These are phyloP conservation scores for Erigeron canadensis DNA, from an alignment of 129 eudicot genomes.

Conservation along the genomic window DNA sequence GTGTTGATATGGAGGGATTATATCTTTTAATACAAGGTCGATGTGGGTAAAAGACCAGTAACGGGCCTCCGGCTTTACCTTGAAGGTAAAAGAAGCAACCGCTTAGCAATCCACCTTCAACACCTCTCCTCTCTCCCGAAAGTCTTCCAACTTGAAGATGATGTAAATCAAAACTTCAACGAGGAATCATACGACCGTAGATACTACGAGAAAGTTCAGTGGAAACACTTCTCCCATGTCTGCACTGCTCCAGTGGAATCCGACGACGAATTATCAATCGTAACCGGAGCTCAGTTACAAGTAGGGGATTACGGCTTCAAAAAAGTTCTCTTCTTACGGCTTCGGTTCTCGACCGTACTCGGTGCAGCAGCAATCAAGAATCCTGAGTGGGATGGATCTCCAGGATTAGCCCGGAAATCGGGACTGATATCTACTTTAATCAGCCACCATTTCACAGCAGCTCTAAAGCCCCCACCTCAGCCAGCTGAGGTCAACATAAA, in stretches of 20 bases:
- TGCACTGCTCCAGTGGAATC: constrained; percentile 98
- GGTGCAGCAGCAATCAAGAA: constrained; percentile 67
- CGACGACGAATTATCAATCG: constrained; percentile 74
- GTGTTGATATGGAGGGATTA: too few species aligned
- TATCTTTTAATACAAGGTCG: constrained; percentile 58
- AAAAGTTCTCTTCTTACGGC: constrained; percentile 79
- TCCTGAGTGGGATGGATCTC: constrained; percentile 98
- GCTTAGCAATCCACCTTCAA: constrained; percentile 88
- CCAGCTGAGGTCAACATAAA: constrained; percentile 90
- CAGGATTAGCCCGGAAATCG: constrained; percentile 87
- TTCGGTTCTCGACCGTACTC: constrained; percentile 70
- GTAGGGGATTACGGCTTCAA: constrained; percentile 85
- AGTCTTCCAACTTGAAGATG: constrained; percentile 73
- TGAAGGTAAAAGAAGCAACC: constrained; percentile 91
- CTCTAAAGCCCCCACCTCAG: constrained; percentile 70
- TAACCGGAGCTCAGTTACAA: constrained; percentile 85
- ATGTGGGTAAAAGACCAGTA: constrained; percentile 95
- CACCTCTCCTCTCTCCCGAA: constrained; percentile 95
- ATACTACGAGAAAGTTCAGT: constrained; percentile 87
- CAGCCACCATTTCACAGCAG: constrained; percentile 85
- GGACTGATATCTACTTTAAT: constrained; percentile 92
- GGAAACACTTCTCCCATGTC: constrained; percentile 96
- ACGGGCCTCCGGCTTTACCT: constrained; percentile 88
- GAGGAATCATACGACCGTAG: constrained; percentile 63
- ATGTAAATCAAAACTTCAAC: constrained; percentile 47